Evolutionary conservation across 352 stramenopile genomes (phyloP).

Genomic region (Globisporangium carolinianum): DNA sequence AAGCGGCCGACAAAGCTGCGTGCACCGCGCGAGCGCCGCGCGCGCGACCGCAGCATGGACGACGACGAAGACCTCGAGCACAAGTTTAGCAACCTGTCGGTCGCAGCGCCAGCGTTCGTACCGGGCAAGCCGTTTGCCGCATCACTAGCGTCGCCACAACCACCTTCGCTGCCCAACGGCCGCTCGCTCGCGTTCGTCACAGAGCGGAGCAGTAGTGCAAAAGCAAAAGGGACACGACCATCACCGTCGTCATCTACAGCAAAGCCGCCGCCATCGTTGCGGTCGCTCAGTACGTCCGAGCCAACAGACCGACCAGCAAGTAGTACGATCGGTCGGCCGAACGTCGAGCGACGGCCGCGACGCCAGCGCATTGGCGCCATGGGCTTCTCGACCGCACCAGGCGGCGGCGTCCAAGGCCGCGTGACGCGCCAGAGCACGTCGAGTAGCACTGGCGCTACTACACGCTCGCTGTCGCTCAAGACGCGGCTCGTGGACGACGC

Average conservation of each 20-base stretch:
- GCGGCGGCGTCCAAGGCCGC: constrained; percentile 2
- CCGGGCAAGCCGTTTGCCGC: constrained; percentile 15
- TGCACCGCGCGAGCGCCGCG: constrained; percentile 46
- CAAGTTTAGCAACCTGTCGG: constrained; percentile 52
- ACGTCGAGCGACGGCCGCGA: constrained; percentile 27
- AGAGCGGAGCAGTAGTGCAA: constrained; percentile 15
- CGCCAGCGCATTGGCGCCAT: constrained; percentile 48
- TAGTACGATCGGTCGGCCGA: constrained; percentile 4
- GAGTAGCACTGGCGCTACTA: constrained; percentile 5
- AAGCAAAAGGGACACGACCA: not conserved
- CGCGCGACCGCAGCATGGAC: constrained; percentile 48
- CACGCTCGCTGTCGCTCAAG: constrained; percentile 23
- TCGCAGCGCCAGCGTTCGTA: constrained; percentile 50
- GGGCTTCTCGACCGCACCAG: constrained; percentile 22
- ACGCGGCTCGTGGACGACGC: constrained; percentile 19
- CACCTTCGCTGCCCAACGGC: constrained; percentile 5
- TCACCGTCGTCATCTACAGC: not conserved
- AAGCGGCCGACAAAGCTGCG: constrained; percentile 45
- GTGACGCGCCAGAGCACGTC: constrained; percentile 13
- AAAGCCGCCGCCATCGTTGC: not conserved
- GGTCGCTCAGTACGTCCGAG: constrained; percentile 4
- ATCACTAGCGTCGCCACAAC: constrained; percentile 1
- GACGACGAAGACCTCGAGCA: constrained; percentile 55
- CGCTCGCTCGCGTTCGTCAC: constrained; percentile 55
- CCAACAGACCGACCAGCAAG: not conserved